Conservation (phyloP, 495 filamentous ascomycete genomes). For the Xylaria longipes region DNA sequence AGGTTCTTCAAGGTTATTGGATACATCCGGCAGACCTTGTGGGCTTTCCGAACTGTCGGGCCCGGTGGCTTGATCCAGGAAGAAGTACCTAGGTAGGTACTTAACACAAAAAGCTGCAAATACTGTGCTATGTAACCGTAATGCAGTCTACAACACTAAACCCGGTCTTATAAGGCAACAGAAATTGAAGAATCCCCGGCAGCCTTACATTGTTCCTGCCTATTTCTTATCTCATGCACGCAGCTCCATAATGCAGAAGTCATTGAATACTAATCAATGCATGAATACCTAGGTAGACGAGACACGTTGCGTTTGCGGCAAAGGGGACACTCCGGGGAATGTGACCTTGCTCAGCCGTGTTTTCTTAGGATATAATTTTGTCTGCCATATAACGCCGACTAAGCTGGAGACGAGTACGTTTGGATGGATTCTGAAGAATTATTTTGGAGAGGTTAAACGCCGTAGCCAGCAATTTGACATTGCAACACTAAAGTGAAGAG, state of each 20-base stretch:
- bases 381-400: not conserved
- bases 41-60: conserved; percentile 46
- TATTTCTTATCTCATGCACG: not conserved
- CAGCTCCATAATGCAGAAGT: not conserved
- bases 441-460: not conserved
- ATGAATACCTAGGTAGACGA: not conserved
- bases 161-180: no score
- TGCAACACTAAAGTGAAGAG: not conserved
- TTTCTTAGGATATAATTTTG: not conserved
- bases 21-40: conserved; percentile 20
- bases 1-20: not conserved
- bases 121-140: not conserved
- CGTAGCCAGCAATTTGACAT: not conserved
- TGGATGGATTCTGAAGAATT: not conserved
- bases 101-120: not conserved
- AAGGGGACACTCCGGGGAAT: not conserved
- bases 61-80: conserved; percentile 26
- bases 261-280: not conserved
- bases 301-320: not conserved
- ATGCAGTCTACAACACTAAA: no score
- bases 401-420: not conserved
- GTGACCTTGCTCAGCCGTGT: not conserved
- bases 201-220: no score
- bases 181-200: no score
- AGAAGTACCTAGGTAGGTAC: not conserved